Conservation (phyloP, 257 asterid genomes). For the Solanum arcanum region DNA sequence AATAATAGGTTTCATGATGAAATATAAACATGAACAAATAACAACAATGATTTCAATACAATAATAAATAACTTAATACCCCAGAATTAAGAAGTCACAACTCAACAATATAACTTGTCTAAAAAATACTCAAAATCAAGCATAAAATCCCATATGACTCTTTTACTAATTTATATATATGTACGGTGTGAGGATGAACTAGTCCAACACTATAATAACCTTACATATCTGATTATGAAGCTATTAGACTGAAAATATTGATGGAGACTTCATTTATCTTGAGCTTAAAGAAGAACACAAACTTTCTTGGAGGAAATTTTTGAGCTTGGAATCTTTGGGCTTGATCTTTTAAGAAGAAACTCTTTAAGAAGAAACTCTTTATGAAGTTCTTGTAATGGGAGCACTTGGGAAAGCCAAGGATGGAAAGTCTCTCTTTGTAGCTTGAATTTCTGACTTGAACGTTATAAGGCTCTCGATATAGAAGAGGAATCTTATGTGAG, state of each 20-base stretch:
- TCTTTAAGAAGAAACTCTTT: not conserved
- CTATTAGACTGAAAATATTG: not conserved
- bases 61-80: not conserved
- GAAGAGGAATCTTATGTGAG: not conserved
- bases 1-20: not conserved
- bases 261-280: not conserved
- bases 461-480: not conserved
- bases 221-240: not conserved
- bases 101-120: no score
- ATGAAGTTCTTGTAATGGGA: not conserved
- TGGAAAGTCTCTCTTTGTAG: no score
- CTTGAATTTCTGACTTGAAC: not conserved
- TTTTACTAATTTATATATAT: no score
- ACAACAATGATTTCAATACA: not conserved
- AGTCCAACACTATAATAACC: not conserved
- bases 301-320: not conserved
- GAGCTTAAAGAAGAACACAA: not conserved
- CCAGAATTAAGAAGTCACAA: not conserved
- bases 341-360: no score
- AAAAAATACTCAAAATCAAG: not conserved
- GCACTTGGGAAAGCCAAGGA: not conserved
- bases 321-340: not conserved
- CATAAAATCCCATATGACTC: not conserved
- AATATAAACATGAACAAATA: no score
- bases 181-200: not conserved